Base-by-base conservation (phyloP, 2,329 filamentous ascomycete species). In the Aspergillus novoparasiticus region DNA sequence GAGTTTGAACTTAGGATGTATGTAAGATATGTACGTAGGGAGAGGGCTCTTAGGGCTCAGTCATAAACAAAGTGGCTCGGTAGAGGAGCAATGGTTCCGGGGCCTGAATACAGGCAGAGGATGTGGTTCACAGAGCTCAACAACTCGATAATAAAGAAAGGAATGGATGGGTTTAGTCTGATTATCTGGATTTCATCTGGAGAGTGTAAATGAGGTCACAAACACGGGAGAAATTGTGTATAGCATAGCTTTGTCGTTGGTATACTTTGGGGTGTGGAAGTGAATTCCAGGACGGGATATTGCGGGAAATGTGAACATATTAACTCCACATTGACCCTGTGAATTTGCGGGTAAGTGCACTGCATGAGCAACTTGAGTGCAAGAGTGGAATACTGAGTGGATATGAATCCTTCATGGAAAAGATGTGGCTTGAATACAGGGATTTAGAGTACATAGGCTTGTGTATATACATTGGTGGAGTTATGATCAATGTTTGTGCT, bases 381-480 rank as follows among this genome's bases (percentile, higher is more conserved):
- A 51, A 32, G 2, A 32, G 14, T 14, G 12, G 23, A 21, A 21
- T 1, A 3, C 10, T 6, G 4, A 12, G 21, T 11, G 21, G 28
- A 28, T 26, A 50, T 28, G 21, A 48, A 32, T n/a, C 48, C 28
- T 51, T 51, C 48, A 32, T 19, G 16, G 23, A 30, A 51, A 48
- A 16, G 26, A 51, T 26, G 28, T 26, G 45, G 21, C 21, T 59
- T 39, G 16, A 23, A 32, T n/a, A 28, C 39, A n/a, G 19, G 19
- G 19, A n/a, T n/a, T 26, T 59, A 59, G 16, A 51, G 36, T 59
- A 59, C 57, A 59, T 41, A 51, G n/a, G 32, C 3, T 14, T 36
- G 16, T 30, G 32, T 59, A 59, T 59, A 41, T 59, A 59, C 57
- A 59, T 51, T 9, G 41, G 28, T 36, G 10, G 48, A n/a, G 14